Evolutionary conservation across 2,329 filamentous ascomycete species (phyloP).

Genomic region (Colletotrichum paranaense): DNA sequence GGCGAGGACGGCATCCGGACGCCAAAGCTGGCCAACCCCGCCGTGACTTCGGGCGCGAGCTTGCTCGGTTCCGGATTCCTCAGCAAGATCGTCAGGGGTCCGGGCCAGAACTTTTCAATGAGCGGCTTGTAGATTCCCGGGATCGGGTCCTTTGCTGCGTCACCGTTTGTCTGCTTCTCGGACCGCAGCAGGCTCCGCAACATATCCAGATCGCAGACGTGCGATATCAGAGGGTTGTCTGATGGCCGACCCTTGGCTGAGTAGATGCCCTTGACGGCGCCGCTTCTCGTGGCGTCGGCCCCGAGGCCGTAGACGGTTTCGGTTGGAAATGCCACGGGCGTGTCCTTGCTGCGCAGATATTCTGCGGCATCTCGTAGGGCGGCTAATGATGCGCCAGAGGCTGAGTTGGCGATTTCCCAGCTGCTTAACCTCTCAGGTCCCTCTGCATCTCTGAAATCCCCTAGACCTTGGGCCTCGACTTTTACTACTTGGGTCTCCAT

Average conservation of each 20-base stretch:
- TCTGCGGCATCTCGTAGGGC: conserved; percentile 73
- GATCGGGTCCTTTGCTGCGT: conserved; percentile 56
- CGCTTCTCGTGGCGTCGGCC: conserved; percentile 91
- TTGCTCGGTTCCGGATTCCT: conserved; percentile 76
- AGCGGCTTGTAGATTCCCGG: conserved; percentile 82
- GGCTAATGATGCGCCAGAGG: conserved; percentile 45
- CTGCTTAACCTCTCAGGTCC: conserved; percentile 49
- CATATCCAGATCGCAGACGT: conserved; percentile 85
- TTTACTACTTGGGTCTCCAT: conserved; percentile 56
- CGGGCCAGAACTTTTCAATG: conserved; percentile 91
- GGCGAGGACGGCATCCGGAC: conserved; percentile 88
- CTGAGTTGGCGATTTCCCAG: conserved; percentile 53
- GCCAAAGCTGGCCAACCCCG: conserved; percentile 85
- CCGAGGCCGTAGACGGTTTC: conserved; percentile 98
- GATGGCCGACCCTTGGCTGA: conserved; percentile 88
- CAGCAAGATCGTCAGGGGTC: conserved; percentile 90
- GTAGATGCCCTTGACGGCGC: conserved; percentile 91
- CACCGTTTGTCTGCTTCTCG: conserved; percentile 26
- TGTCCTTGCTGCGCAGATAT: conserved; percentile 72
- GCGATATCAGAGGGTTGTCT: conserved; percentile 96
- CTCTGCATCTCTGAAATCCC: conserved; percentile 45
- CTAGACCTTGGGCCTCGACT: conserved; percentile 47
- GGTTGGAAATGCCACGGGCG: conserved; percentile 93
- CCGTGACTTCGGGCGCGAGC: conserved; percentile 92
- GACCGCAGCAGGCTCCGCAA: conserved; percentile 70